Evolutionary conservation across 2,329 filamentous ascomycete genomes (phyloP).

Genomic region (Didymellaceae sp.): DNA sequence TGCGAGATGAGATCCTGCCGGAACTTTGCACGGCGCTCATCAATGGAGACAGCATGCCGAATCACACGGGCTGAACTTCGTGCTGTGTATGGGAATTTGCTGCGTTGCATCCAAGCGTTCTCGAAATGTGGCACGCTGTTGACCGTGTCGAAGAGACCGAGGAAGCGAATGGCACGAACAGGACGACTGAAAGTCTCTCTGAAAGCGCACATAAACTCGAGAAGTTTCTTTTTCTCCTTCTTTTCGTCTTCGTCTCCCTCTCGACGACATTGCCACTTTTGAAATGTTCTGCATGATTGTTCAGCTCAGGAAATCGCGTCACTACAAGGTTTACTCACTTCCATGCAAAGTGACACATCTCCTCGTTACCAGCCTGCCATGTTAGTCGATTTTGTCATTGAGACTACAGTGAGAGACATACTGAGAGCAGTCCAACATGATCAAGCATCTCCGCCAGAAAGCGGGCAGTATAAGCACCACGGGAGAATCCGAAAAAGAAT

Average conservation of each 20-base stretch:
- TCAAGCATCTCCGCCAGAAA: slow-evolving; percentile 81
- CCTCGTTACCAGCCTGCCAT: slow-evolving; percentile 74
- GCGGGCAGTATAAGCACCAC: slow-evolving; percentile 59
- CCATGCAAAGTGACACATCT: slow-evolving; percentile 85
- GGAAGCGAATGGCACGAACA: slow-evolving; percentile 74
- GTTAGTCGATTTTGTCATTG: background rate
- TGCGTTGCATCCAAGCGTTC: slow-evolving; percentile 76
- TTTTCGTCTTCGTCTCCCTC: slow-evolving; percentile 48
- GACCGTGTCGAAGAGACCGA: slow-evolving; percentile 83
- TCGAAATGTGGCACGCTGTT: slow-evolving; percentile 83
- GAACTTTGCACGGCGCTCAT: slow-evolving; percentile 75
- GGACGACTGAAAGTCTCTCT: slow-evolving; percentile 81
- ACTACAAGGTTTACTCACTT: no score
- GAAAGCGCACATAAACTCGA: slow-evolving; percentile 78
- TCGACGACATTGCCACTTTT: slow-evolving; percentile 71
- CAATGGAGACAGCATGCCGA: slow-evolving; percentile 73
- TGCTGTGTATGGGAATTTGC: slow-evolving; percentile 72
- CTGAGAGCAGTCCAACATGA: slow-evolving; percentile 75
- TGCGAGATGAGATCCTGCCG: slow-evolving; percentile 70
- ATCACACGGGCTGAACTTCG: slow-evolving; percentile 65
- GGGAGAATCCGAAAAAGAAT: slow-evolving; percentile 58
- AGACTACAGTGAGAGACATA: slow-evolving; percentile 16
- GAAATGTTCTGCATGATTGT: slow-evolving; percentile 60
- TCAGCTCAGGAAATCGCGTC: background rate
- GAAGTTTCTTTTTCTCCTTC: slow-evolving; percentile 66